These are phyloP conservation scores for Agapanthus africanus DNA, from an alignment of 106 monocot species.

Conservation along the genomic window DNA sequence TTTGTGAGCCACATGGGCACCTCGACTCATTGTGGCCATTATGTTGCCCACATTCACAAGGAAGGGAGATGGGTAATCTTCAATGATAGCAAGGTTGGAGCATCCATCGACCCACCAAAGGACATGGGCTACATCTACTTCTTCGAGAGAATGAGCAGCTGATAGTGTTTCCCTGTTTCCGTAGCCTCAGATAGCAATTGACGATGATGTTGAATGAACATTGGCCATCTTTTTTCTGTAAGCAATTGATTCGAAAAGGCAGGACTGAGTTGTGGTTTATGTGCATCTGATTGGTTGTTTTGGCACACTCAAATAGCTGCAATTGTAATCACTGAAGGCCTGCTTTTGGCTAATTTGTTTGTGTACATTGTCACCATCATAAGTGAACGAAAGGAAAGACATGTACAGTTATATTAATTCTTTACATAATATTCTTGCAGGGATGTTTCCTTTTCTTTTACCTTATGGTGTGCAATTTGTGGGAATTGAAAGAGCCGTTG, in stretches of 20 bases:
- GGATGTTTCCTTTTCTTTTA: too few species aligned
- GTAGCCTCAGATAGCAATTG: neutral
- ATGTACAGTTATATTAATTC: too few species aligned
- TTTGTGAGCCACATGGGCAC: slow-evolving; percentile 92
- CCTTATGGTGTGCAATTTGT: too few species aligned
- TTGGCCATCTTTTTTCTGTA: neutral
- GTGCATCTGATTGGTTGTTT: neutral
- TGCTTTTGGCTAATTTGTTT: neutral
- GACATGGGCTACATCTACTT: slow-evolving; percentile 95
- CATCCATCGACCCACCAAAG: slow-evolving; percentile 69
- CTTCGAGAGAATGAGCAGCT: slow-evolving; percentile 51
- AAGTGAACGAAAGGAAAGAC: too few species aligned
- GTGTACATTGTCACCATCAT: neutral
- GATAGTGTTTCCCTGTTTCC: neutral
- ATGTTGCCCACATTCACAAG: slow-evolving; percentile 81
- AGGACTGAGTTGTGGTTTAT: neutral
- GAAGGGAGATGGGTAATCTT: slow-evolving; percentile 88
- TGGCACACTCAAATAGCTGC: neutral
- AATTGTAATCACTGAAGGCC: neutral
- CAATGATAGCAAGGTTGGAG: slow-evolving; percentile 85
- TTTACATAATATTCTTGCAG: too few species aligned
- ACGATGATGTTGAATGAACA: neutral
- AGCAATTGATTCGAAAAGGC: neutral
- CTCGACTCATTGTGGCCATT: slow-evolving; percentile 93
- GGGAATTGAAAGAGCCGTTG: too few species aligned